Conservation (phyloP, 352 stramenopile species). For the Pilasporangium apinafurcum region DNA sequence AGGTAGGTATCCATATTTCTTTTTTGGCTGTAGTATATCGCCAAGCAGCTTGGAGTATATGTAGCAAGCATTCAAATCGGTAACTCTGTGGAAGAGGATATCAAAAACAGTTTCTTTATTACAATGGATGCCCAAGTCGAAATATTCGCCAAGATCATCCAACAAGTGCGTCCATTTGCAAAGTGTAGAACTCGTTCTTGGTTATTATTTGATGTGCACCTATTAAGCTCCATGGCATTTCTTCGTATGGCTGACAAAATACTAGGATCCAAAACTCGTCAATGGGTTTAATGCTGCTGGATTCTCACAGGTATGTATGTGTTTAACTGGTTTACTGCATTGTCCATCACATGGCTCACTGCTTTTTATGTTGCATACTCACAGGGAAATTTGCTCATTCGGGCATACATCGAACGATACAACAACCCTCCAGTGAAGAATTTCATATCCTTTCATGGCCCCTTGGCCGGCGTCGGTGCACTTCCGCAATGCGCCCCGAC, state of each 20-base stretch:
- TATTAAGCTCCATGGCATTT: neutral
- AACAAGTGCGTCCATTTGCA: conserved; percentile 46
- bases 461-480: conserved; percentile 85
- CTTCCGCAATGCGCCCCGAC: conserved; percentile 86
- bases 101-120: conserved; percentile 92
- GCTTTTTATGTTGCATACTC: neutral
- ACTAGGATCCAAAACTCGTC: conserved; percentile 71
- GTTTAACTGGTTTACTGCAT: neutral
- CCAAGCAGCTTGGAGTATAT: conserved; percentile 80
- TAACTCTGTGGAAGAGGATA: conserved; percentile 73
- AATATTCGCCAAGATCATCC: conserved; percentile 83
- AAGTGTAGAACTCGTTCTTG: too few relatives aligned
- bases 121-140: conserved; percentile 90
- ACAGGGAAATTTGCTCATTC: conserved; percentile 89
- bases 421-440: conserved; percentile 89
- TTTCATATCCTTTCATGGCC: conserved; percentile 91
- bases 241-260: too few relatives aligned
- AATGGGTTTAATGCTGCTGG: conserved; percentile 92
- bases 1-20: neutral
- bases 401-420: conserved; percentile 92
- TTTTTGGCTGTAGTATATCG: conserved; percentile 31
- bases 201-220: neutral
- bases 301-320: conserved; percentile 79
- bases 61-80: conserved; percentile 87
- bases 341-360: too few relatives aligned